Evolutionary conservation across 352 stramenopile species (phyloP).

Genomic region (Discostella stelligera): DNA sequence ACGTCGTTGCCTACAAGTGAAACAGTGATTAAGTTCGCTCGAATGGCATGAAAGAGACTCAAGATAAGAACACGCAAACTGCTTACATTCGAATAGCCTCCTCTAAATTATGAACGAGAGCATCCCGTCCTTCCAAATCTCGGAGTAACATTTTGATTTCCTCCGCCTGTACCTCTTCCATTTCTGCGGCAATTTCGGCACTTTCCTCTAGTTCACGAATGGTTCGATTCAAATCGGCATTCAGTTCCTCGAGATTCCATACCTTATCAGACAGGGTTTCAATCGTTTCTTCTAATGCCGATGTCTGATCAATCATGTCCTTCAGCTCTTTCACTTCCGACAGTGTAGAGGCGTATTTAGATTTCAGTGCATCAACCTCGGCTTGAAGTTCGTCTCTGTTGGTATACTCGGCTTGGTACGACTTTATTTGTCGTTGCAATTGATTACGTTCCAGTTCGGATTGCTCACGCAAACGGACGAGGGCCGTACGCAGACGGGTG

Average conservation of each 20-base stretch:
- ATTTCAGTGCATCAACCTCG: constrained; percentile 56
- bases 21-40: constrained; percentile 5
- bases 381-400: constrained; percentile 40
- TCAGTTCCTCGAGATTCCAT: constrained; percentile 70
- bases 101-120: constrained; percentile 77
- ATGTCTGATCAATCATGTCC: constrained; percentile 80
- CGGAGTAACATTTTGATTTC: constrained; percentile 74
- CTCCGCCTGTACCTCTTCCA: constrained; percentile 82
- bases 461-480: constrained; percentile 77
- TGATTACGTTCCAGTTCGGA: constrained; percentile 74
- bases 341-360: constrained; percentile 42
- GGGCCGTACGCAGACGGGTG: constrained; percentile 68
- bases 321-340: constrained; percentile 75
- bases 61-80: constrained; percentile 22
- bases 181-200: constrained; percentile 79
- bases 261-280: constrained; percentile 76
- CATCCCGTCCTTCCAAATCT: constrained; percentile 68
- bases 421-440: constrained; percentile 58
- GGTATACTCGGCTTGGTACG: constrained; percentile 54
- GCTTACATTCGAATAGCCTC: constrained; percentile 82
- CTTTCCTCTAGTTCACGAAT: constrained; percentile 79
- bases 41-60: background rate
- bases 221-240: constrained; percentile 55
- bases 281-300: constrained; percentile 77
- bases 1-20: constrained; percentile 63